Base-by-base conservation (phyloP, 2,329 filamentous ascomycete species). In the Colletotrichum camelliae region DNA sequence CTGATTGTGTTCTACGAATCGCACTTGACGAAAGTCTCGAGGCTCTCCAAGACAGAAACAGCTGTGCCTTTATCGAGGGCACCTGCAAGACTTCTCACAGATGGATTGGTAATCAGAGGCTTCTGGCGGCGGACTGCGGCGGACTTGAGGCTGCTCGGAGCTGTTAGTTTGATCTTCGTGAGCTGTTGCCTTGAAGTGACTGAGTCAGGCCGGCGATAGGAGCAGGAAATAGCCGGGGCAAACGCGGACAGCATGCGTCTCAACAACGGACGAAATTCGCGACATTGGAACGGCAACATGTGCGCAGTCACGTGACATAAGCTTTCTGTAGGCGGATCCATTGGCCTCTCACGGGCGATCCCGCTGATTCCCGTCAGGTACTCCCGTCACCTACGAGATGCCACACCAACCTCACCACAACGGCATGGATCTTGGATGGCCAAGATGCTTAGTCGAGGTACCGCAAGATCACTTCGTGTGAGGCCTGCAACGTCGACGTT, bases 321-420 rank as follows among this genome's bases (percentile, higher is more conserved):
- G 2, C 15, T 15, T 21, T 64, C 67, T 70, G 71, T 74, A 43
- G 57, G 60, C 35, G 35, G 62, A 64, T 39, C 37, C 62, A 35
- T 21, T 21, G 39, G 62, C 60, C 61, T 31, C 55, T 61, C 33
- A 64, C 70, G 73, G 69, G 58, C 35, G 58, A 75, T 65, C 57
- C 70, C 70, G 64, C 64, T 35, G 73, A 68, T 29, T 75, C 64
- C 69, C 69, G 69, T 48, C 62, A 69, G 73, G 64, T 33, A 68
- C 58, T 60, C 69, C 69, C 69, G 64, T 31, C 57, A 43, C 27
- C 43, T 57, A 67, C 33, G 16, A 73, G 33, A 64, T 39, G 24
- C 58, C 39, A n/a, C 27, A 7, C 57, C 58, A 57, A 58, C 64
- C 29, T 65, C 64, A 66, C 13, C 60, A 61, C 64, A 29, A 18